These are phyloP conservation scores for Tetradesmus obliquus DNA, from an alignment of 139 green algal species.

Conservation along the genomic window DNA sequence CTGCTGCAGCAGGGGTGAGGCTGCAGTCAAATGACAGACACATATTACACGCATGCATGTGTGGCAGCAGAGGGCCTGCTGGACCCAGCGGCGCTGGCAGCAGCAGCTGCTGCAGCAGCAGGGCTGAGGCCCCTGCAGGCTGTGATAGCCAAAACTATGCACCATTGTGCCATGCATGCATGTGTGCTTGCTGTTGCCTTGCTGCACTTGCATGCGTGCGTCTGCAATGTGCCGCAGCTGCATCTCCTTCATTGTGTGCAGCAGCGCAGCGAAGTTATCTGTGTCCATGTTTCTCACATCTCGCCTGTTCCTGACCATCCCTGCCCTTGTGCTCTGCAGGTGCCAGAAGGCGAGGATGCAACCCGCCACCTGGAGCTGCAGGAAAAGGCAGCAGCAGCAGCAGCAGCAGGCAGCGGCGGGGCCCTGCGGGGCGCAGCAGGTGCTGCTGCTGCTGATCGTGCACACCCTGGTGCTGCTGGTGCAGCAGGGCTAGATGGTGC, in stretches of 20 bases:
- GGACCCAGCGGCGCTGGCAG: background rate
- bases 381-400: background rate
- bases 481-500: background rate
- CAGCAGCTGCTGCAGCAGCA: background rate
- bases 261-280: no score
- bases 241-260: no score
- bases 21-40: no score
- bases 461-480: background rate
- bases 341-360: background rate
- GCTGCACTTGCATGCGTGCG: background rate
- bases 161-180: background rate
- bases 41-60: background rate
- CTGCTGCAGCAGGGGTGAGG: background rate
- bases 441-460: constrained; percentile 9
- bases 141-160: no score
- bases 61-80: background rate
- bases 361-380: background rate
- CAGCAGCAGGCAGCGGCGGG: background rate
- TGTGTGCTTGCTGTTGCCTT: background rate
- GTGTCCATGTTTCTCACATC: no score
- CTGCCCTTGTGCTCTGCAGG: background rate
- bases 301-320: no score
- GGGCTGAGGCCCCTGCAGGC: background rate
- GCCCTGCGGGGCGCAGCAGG: background rate
- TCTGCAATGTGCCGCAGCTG: background rate